Conservation (phyloP, 371 early-diverging fungal species). For the Polyrhizophydium stewartii region DNA sequence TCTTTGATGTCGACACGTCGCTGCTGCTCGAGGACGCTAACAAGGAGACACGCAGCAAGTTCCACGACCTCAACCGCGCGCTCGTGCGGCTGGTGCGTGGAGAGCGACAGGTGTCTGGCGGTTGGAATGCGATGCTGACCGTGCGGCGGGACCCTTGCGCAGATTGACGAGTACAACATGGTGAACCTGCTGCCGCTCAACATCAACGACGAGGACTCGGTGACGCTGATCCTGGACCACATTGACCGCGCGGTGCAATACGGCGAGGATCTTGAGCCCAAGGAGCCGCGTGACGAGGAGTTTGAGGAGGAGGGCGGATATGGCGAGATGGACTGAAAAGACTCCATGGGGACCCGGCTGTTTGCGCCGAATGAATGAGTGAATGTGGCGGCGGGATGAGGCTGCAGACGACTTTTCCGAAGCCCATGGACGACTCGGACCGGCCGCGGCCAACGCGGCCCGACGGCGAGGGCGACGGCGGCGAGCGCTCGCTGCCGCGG, state of each 20-base stretch:
- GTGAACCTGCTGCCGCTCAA: slow-evolving; percentile 93
- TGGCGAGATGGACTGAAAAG: background rate
- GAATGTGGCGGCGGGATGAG: background rate
- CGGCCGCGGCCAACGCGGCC: background rate
- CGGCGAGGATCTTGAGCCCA: slow-evolving; percentile 95
- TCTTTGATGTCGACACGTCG: slow-evolving; percentile 83
- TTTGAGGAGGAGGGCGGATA: slow-evolving; percentile 1
- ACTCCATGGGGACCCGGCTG: background rate
- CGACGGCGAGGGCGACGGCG: background rate
- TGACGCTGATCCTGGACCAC: slow-evolving; percentile 77
- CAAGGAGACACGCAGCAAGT: slow-evolving; percentile 60
- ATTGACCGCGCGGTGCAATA: slow-evolving; percentile 96
- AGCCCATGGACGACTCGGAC: background rate
- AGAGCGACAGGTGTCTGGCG: background rate
- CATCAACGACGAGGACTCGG: slow-evolving; percentile 91
- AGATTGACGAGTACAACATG: slow-evolving; percentile 95
- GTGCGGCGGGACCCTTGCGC: slow-evolving; percentile 3
- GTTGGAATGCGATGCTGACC: background rate
- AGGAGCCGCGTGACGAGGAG: slow-evolving; percentile 48
- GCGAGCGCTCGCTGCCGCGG: background rate
- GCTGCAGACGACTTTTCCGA: background rate
- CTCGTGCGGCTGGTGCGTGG: slow-evolving; percentile 72
- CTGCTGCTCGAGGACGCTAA: slow-evolving; percentile 79
- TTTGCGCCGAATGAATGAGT: too few species aligned
- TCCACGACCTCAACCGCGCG: slow-evolving; percentile 82